Base-by-base conservation (phyloP, 371 early-diverging fungal species). In the Actinomucor elegans region DNA sequence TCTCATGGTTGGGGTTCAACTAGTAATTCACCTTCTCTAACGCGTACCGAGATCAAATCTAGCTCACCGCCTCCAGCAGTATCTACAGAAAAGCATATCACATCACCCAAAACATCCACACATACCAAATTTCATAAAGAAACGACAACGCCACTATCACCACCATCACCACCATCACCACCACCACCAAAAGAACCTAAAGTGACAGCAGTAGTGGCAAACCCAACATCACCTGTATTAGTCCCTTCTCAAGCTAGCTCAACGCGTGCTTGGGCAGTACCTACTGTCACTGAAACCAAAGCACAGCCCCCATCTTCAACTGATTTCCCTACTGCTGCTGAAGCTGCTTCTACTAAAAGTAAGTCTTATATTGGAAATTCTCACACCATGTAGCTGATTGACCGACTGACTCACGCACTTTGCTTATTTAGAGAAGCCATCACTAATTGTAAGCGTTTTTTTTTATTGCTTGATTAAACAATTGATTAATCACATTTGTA, bases 1-100 rank as follows among this genome's bases (percentile, higher is more conserved):
- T 55, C 43, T 15, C 46, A 59, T 43, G 67, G 68, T 7, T 73
- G 74, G 74, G 72, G 74, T 18, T 56, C 72, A 11, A 50, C 68
- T 24, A 43, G 52, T 9, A 46, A 40, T 8, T 52, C 61, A 17
- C 55, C 73, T 27, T 48, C 55, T 17, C n/a, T n/a, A n/a, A n/a
- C n/a, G n/a, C n/a, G n/a, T n/a, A n/a, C n/a, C n/a, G n/a, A n/a
- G n/a, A n/a, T n/a, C n/a, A n/a, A n/a, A n/a, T n/a, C n/a, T n/a
- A n/a, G n/a, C n/a, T n/a, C n/a, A n/a, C n/a, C n/a, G n/a, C n/a
- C n/a, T n/a, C n/a, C n/a, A n/a, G n/a, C n/a, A n/a, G n/a, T n/a
- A n/a, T n/a, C n/a, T n/a, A n/a, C n/a, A n/a, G n/a, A n/a, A n/a
- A n/a, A n/a, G n/a, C n/a, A 33, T 36, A 2, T 15, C 31, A 40